These are phyloP conservation scores for Serendipita vermifera DNA, from an alignment of 768 basidiomycete genomes.

Conservation along the genomic window DNA sequence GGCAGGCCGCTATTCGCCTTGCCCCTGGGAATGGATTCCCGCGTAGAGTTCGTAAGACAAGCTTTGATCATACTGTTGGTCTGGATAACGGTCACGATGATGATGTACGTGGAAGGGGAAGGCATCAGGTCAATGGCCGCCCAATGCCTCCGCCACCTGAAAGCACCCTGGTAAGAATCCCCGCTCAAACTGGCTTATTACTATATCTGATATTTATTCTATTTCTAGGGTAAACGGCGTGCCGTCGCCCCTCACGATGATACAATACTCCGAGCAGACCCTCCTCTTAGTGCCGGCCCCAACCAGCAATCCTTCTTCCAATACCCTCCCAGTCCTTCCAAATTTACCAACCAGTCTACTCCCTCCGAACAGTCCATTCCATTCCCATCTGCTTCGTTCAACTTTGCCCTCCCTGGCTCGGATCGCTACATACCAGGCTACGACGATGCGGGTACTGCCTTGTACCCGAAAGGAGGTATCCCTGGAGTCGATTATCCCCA, in stretches of 20 bases:
- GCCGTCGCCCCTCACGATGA: constrained; percentile 73
- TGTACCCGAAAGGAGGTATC: neutral
- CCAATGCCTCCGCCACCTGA: constrained; percentile 40
- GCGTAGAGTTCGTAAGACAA: constrained; percentile 81
- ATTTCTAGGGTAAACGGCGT: constrained; percentile 43
- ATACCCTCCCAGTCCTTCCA: neutral
- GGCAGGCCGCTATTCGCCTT: neutral
- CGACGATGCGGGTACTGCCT: constrained; percentile 23
- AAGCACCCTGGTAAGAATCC: constrained; percentile 30
- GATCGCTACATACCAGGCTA: constrained; percentile 31
- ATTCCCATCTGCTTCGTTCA: constrained; percentile 58
- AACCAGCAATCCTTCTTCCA: neutral
- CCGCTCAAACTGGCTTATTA: too few species aligned
- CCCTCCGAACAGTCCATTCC: constrained; percentile 25
- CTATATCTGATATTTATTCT: constrained; percentile 32
- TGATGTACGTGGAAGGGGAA: constrained; percentile 17
- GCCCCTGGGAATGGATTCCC: constrained; percentile 37
- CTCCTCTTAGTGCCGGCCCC: constrained; percentile 39
- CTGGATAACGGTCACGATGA: constrained; percentile 32
- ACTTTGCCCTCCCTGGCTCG: constrained; percentile 56
- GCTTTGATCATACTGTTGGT: constrained; percentile 84
- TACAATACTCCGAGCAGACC: constrained; percentile 67
- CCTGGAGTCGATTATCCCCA: constrained; percentile 1
- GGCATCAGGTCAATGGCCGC: constrained; percentile 73
- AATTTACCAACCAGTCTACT: neutral